Conservation (phyloP, 2,329 filamentous ascomycete species). For the Hypoxylon sp. region DNA sequence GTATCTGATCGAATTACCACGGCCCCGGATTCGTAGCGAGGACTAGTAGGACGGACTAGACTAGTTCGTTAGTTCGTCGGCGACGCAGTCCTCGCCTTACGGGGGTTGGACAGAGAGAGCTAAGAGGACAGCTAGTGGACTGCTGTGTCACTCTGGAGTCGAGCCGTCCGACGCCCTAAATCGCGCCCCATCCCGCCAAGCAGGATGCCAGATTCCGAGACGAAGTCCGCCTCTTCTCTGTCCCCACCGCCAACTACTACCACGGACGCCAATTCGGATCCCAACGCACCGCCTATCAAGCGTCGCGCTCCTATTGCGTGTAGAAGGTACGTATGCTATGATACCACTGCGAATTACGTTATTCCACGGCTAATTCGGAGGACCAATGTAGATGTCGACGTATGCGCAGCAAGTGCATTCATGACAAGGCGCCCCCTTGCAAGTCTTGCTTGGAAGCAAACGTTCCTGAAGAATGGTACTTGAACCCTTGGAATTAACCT, state of each 20-base stretch:
- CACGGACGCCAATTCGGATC: constrained; percentile 16
- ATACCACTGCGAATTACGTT: no score
- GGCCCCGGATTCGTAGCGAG: constrained; percentile 7
- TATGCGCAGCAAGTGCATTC: constrained; percentile 64
- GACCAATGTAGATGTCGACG: constrained; percentile 64
- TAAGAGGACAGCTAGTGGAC: no score
- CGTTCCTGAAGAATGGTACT: constrained; percentile 61
- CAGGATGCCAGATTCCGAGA: constrained; percentile 32
- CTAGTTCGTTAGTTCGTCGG: constrained; percentile 12
- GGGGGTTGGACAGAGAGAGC: constrained; percentile 18
- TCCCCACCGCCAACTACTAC: constrained; percentile 40
- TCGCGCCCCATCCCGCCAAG: constrained; percentile 26
- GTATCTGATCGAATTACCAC: constrained; percentile 3
- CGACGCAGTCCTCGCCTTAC: constrained; percentile 1
- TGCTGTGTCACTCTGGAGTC: constrained; percentile 36
- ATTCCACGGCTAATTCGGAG: no score
- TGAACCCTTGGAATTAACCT: constrained; percentile 5
- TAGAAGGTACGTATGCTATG: constrained; percentile 61
- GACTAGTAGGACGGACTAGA: constrained; percentile 11
- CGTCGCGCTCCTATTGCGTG: constrained; percentile 62
- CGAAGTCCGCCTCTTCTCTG: constrained; percentile 32
- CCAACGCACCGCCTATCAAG: constrained; percentile 50
- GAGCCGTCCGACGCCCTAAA: constrained; percentile 19
- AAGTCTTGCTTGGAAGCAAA: constrained; percentile 61
- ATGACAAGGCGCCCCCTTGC: constrained; percentile 61